phyloP scores from a whole-genome alignment of 2,329 filamentous ascomycete genomes.

The Fusarium pseudonygamai region DNA sequence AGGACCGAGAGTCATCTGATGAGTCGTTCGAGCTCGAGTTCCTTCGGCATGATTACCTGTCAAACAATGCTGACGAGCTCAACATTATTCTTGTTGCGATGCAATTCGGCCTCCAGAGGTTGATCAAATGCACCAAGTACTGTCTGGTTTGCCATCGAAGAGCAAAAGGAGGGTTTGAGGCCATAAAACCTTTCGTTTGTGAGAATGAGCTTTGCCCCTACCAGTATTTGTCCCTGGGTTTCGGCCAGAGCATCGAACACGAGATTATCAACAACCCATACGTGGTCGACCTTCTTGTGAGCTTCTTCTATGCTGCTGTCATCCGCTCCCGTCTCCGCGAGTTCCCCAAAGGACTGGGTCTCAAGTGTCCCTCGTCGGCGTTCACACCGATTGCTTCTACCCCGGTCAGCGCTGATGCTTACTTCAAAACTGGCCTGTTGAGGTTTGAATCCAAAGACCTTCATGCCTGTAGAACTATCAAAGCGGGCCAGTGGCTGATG shows the following conservation, averaged over 20 bases:
- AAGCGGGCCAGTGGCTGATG: conserved; percentile 29
- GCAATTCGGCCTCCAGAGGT: conserved; percentile 80
- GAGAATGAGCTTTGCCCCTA: conserved; percentile 79
- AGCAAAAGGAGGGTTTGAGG: conserved; percentile 70
- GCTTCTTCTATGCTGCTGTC: conserved; percentile 77
- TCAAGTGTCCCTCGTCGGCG: conserved; percentile 46
- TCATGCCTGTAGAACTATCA: conserved; percentile 20
- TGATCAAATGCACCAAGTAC: conserved; percentile 84
- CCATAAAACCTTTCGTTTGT: conserved; percentile 84
- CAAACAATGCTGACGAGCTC: conserved; percentile 45
- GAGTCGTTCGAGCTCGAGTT: conserved; percentile 20
- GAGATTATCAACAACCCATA: conserved; percentile 82
- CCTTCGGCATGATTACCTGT: conserved; percentile 46
- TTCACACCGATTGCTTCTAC: background rate
- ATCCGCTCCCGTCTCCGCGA: conserved; percentile 51
- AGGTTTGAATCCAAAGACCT: conserved; percentile 25
- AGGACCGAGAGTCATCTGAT: background rate
- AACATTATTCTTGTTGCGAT: conserved; percentile 69
- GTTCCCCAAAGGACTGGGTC: conserved; percentile 54
- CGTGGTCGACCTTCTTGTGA: conserved; percentile 85
- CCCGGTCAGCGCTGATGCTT: conserved; percentile 17
- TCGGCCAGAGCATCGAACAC: conserved; percentile 86
- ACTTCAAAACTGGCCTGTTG: conserved; percentile 22
- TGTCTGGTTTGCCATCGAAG: conserved; percentile 85
- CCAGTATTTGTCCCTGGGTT: conserved; percentile 87